Base-by-base conservation (phyloP, 441 rosid species). In the Pelargonium australe region DNA sequence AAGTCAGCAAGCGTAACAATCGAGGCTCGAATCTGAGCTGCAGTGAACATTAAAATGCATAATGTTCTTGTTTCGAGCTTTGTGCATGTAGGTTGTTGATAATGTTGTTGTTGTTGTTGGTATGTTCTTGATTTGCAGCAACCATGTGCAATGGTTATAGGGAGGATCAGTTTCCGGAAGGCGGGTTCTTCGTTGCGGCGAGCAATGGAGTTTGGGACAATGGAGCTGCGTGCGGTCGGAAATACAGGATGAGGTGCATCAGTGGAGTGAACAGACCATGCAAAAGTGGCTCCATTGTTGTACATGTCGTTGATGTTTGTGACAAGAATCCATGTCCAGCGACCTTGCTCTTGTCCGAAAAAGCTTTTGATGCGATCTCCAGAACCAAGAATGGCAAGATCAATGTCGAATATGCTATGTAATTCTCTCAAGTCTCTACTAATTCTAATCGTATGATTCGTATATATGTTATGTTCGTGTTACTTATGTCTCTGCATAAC, bases 231-330 rank as follows among this genome's bases (percentile, higher is more conserved):
- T 55, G 61, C 25, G 61, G 61, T n/a, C 17, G 61, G 25, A 55
- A 55, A 2, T 55, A 55, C 61, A 55, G 61, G 61, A 55, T 55
- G 61, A 55, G 61, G 61, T 55, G 61, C 11, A 55, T 55, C 5
- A 55, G 61, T 9, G 61, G 61, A 55, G 61, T 55, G 23, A 55
- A 55, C 23, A 55, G 61, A 20, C 61, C 61, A 20, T 55, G 61
- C 61, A 55, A 20, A 16, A 23, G 61, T 5, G 61, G 61, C 23
- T 55, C 61, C 61, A 55, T 55, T 5, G 61, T 55, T 5, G 61
- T 55, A 5, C 61, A 55, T 8, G 61, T 55, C 2, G 61, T 55
- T 16, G 61, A 55, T 17, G 61, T 55, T n/a, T 55, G 61, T 9
- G 23, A 55, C 61, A 55, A 16, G 16, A n/a, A 16, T 55, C 61